phyloP scores from a whole-genome alignment of 345 rosid genomes.

The Bruguiera parviflora region DNA sequence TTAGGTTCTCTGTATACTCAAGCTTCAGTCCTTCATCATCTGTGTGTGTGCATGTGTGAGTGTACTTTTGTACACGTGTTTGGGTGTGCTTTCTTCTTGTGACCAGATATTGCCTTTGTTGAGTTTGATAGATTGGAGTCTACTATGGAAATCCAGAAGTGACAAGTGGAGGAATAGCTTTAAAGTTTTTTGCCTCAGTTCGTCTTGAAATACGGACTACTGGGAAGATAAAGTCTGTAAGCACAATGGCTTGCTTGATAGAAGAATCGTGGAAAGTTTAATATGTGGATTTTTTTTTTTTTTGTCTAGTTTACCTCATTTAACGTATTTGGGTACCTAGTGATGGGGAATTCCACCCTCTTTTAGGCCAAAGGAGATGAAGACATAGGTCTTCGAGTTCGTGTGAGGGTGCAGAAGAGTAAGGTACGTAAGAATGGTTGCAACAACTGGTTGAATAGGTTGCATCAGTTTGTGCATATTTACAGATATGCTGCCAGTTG shows the following conservation, averaged over 20 bases:
- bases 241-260: slow-evolving; percentile 23
- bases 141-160: slow-evolving; percentile 98
- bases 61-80: background rate
- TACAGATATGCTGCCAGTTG: background rate
- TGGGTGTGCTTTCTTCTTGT: background rate
- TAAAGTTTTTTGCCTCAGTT: slow-evolving; percentile 93
- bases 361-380: slow-evolving; percentile 85
- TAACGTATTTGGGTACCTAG: background rate
- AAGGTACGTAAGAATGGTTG: slow-evolving; percentile 50
- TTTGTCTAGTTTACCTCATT: slow-evolving; percentile 14
- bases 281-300: background rate
- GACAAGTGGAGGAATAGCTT: slow-evolving; percentile 94
- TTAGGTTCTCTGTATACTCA: slow-evolving; percentile 5
- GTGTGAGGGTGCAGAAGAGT: slow-evolving; percentile 94
- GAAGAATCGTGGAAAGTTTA: background rate
- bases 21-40: too few relatives aligned
- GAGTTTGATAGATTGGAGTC: slow-evolving; percentile 71
- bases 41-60: background rate
- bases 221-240: slow-evolving; percentile 98
- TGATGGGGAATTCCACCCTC: slow-evolving; percentile 2
- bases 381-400: slow-evolving; percentile 84
- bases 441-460: slow-evolving; percentile 9
- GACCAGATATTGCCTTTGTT: slow-evolving; percentile 24
- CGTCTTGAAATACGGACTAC: slow-evolving; percentile 87
- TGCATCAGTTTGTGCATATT: background rate